Evolutionary conservation across 2,329 filamentous ascomycete genomes (phyloP), one percentile per base, ranked within the genome.

Genomic region (Microascus cirrosus): DNA sequence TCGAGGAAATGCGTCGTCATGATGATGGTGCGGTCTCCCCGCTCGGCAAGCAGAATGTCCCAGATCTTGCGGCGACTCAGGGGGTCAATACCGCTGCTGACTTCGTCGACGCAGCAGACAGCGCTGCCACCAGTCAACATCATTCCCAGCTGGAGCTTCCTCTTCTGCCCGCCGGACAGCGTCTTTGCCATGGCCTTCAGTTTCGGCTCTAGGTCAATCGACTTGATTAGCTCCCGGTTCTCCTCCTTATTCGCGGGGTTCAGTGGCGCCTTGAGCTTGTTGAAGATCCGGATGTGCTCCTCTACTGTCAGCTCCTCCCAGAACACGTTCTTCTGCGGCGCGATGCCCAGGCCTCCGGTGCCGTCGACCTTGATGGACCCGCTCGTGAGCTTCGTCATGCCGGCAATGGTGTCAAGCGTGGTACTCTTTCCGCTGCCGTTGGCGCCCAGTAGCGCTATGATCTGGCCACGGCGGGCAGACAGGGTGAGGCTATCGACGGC

Each of bases 1-100:
- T 96, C 93, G 10, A 96, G 77, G 69, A 96, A 96, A 69, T 96
- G 93, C 0, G 92, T 96, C 0, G 92, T 96, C 59, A 96, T 71
- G 50, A 96, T 82, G 64, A 96, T 88, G 0, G 92, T 95, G 50
- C 92, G 78, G 60, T 79, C 79, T 22, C 90, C 91, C 59, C 92
- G 83, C 70, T 96, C 91, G 1, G 87, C 87, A 13, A 96, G 76
- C 24, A 96, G 76, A 60, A 96, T 96, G 63, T 96, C 90, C 92
- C 92, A 96, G 25, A 96, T 89, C 72, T 95, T 96, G 32, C 91
- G 77, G 58, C 93, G 80, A 22, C 88, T 92, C 1, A 96, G 74
- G 0, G 93, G 91, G 67, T 96, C 92, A 22, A 96, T 78, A 15
- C 92, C 93, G 60, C 87, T 91, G 45, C 87, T 92, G 15, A 96